These are phyloP conservation scores for Phallus indusiatus DNA, from an alignment of 768 basidiomycete genomes.

Conservation along the genomic window DNA sequence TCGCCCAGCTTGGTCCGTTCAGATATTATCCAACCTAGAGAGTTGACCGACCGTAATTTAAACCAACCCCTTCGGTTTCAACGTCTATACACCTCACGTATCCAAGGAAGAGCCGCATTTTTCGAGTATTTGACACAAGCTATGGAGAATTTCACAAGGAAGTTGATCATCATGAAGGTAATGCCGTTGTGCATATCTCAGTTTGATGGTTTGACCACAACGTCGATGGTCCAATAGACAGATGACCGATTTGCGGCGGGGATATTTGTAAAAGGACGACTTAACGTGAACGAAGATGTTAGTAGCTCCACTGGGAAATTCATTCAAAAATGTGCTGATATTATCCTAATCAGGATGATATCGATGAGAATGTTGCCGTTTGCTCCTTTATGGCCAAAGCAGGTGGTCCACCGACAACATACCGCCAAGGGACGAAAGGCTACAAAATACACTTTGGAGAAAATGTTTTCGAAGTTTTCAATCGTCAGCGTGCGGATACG, in stretches of 20 bases:
- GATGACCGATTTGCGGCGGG: conserved; percentile 54
- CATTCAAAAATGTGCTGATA: not conserved
- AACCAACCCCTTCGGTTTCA: conserved; percentile 47
- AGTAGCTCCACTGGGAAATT: not conserved
- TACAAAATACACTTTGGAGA: conserved; percentile 50
- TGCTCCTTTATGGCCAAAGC: conserved; percentile 52
- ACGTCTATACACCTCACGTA: conserved; percentile 47
- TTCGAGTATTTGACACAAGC: conserved; percentile 53
- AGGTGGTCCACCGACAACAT: conserved; percentile 36
- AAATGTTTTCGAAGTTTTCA: conserved; percentile 48
- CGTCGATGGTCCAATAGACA: conserved; percentile 27
- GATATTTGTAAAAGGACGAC: conserved; percentile 51
- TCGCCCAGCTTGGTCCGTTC: conserved; percentile 61
- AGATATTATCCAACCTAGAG: conserved; percentile 41
- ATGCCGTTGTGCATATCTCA: not conserved
- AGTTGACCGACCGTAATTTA: conserved; percentile 43
- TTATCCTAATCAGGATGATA: conserved; percentile 19
- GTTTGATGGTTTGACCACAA: not conserved
- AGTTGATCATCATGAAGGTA: conserved; percentile 51
- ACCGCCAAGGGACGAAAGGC: conserved; percentile 40
- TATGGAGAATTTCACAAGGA: conserved; percentile 46
- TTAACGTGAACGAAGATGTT: conserved; percentile 51
- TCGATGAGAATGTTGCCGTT: conserved; percentile 50
- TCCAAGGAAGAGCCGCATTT: conserved; percentile 44
- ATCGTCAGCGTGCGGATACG: conserved; percentile 40